Conservation (phyloP, 2,329 filamentous ascomycete species). For the Fusarium papillatum region DNA sequence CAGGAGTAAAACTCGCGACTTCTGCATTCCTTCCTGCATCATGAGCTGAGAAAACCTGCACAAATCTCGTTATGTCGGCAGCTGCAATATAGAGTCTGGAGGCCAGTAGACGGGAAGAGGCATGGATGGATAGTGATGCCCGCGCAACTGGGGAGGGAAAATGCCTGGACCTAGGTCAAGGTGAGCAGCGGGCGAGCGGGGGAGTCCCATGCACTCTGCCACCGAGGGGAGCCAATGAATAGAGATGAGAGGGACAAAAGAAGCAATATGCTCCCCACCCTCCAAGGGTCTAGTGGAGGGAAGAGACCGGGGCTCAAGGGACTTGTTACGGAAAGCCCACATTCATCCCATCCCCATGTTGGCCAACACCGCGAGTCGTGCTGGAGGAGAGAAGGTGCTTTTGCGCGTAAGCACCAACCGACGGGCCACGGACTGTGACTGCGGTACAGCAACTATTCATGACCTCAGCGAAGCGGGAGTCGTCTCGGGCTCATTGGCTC, state of each 20-base stretch:
- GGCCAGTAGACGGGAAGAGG: conserved; percentile 8
- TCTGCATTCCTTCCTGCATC: neutral
- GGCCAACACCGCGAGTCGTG: neutral
- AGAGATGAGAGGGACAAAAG: conserved; percentile 38
- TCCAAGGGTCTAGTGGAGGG: conserved; percentile 19
- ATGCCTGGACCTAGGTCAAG: conserved; percentile 7
- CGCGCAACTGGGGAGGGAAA: neutral
- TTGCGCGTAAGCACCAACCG: neutral
- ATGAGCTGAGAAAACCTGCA: neutral
- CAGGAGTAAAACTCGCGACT: neutral
- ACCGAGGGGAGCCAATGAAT: conserved; percentile 35
- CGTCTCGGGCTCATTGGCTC: neutral
- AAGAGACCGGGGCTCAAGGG: conserved; percentile 17
- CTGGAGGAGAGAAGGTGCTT: neutral
- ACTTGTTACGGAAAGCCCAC: conserved; percentile 6
- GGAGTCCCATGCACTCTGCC: conserved; percentile 28
- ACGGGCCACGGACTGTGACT: neutral
- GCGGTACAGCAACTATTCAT: conserved; percentile 2
- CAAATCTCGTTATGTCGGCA: conserved; percentile 23
- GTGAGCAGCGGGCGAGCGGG: conserved; percentile 23
- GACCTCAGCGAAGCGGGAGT: neutral
- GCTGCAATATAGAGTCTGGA: conserved; percentile 2
- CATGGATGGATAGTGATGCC: neutral
- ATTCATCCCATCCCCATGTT: neutral
- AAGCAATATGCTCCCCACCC: conserved; percentile 44